Base-by-base conservation (phyloP, 768 basidiomycete species). In the Phaeotremella skinneri region DNA sequence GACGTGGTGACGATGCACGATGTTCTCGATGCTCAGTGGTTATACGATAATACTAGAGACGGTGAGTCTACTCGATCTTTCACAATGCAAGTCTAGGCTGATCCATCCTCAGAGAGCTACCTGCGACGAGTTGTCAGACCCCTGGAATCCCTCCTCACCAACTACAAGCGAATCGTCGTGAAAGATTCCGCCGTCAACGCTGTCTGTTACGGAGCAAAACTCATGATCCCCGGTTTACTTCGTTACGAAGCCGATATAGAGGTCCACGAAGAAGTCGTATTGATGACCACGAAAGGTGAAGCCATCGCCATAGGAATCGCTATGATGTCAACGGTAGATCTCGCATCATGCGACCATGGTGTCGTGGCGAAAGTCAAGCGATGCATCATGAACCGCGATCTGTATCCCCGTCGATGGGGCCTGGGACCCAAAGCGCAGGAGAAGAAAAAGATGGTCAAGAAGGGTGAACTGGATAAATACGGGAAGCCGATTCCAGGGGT, bases 1-100 rank as follows among this genome's bases (percentile, higher is more conserved):
- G 92, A 92, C 68, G 91, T 97, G 71, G 96, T 98, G 60, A 93
- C 94, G 21, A 99, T 99, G 96, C 96, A 99, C 79, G 96, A 99
- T 76, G 94, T 99, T 27, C 80, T 99, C 79, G 96, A 99, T 77
- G 96, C 96, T 13, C 96, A 98, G 71, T 99, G 94, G 93, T 78
- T 87, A 74, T 98, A 94, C 76, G 96, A 99, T 76, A 97, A 94
- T 78, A 96, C 89, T 2, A 83, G 93, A 37, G 96, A 99, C 78
- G 93, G 93, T 92, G 55, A 59, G 79, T 69, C 14, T 17, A 17
- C 26, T 54, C 16, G 31, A 13, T 47, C 32, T 39, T 9, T 29
- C 21, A 30, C 14, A 11, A 21, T 4, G n/a, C 30, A 16, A 39
- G 2, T 7, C 13, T 16, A 23, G 16, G 47, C 47, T 43, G 47